A percentile compares a stretch with the other conserved stretches of the same genome.
Conservation (phyloP, 2,329 filamentous ascomycete genomes). For the Phialocephala sp. region DNA sequence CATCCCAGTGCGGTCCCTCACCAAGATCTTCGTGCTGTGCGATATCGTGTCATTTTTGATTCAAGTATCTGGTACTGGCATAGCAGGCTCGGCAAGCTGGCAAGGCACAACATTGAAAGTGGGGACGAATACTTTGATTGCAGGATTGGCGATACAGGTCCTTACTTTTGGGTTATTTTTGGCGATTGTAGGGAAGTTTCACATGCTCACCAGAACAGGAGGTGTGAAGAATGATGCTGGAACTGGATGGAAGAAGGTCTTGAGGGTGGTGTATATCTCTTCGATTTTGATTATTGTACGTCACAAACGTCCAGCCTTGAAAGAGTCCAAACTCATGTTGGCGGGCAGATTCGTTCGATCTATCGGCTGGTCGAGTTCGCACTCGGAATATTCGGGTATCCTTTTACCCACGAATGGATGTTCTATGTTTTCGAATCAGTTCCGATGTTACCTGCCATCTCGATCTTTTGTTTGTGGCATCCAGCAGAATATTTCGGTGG, state of each 20-base stretch:
- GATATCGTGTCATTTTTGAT: constrained; percentile 53
- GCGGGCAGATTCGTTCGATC: constrained; percentile 52
- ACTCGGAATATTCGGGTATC: constrained; percentile 55
- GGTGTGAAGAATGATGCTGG: constrained; percentile 40
- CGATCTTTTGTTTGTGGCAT: constrained; percentile 56
- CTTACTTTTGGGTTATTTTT: constrained; percentile 50
- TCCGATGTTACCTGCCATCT: constrained; percentile 54
- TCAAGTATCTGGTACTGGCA: constrained; percentile 51
- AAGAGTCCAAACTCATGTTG: neutral
- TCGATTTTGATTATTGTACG: constrained; percentile 53
- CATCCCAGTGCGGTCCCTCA: constrained; percentile 48
- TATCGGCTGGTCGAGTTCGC: constrained; percentile 60
- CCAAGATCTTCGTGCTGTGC: constrained; percentile 52
- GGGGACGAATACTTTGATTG: constrained; percentile 50
- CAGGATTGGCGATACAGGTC: constrained; percentile 49
- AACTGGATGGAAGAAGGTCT: constrained; percentile 46
- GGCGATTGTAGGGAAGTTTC: constrained; percentile 48
- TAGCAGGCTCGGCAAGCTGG: constrained; percentile 52
- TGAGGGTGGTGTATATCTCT: constrained; percentile 51
- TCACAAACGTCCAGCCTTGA: constrained; percentile 19
- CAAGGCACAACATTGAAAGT: constrained; percentile 46
- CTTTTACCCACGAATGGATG: constrained; percentile 57
- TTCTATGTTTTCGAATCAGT: constrained; percentile 58
- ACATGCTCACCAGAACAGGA: constrained; percentile 40
- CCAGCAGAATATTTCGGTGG: constrained; percentile 48